Conservation (phyloP, 1,139 yeast genomes). For the Saccharomyces hybrid region DNA sequence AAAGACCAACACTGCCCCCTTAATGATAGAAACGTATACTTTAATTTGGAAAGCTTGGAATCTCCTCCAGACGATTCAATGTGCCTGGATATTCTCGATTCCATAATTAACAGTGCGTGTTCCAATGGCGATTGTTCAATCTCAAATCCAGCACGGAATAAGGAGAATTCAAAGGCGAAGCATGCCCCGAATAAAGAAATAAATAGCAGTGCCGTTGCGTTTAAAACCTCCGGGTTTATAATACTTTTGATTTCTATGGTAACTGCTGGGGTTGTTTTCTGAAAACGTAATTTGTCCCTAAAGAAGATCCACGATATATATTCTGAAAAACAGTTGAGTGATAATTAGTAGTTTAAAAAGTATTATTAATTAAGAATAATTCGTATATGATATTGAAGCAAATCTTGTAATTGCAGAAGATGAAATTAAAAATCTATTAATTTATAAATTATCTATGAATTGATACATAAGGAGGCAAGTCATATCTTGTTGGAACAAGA, state of each 20-base stretch:
- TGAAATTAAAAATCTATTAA: neutral
- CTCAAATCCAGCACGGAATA: neutral
- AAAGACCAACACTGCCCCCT: constrained; percentile 19
- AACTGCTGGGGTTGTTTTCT: neutral
- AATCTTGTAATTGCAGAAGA: too few relatives aligned
- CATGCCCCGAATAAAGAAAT: neutral
- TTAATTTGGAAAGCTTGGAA: constrained; percentile 13
- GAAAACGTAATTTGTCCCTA: neutral
- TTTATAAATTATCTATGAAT: too few relatives aligned
- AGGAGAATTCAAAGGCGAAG: neutral
- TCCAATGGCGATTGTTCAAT: neutral
- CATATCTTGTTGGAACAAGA: too few relatives aligned
- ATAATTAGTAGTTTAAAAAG: too few relatives aligned
- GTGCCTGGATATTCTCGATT: neutral
- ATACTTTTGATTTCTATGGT: neutral
- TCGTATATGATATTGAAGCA: too few relatives aligned
- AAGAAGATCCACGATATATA: too few relatives aligned
- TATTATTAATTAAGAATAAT: too few relatives aligned
- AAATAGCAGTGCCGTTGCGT: neutral
- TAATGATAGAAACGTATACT: constrained; percentile 15
- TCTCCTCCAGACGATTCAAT: neutral
- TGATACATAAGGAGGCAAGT: too few relatives aligned
- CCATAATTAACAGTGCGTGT: neutral
- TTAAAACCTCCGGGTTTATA: neutral
- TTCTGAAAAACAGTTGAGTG: neutral